Evolutionary conservation across 1,139 yeast species (phyloP).

Genomic region (Yamadazyma epiphylla): DNA sequence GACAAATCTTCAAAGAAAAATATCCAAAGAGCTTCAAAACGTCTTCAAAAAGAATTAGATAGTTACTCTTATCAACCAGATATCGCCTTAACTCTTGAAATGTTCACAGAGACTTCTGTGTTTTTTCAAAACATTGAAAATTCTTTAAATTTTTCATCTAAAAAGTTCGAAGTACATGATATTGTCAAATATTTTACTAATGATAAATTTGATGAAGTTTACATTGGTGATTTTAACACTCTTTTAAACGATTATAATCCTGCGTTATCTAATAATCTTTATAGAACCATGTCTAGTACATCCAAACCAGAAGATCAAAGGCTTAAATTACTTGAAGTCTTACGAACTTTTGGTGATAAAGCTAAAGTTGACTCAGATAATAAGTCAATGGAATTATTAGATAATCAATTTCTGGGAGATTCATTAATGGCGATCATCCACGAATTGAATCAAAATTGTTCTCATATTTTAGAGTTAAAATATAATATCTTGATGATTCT

Average conservation of each 20-base stretch:
- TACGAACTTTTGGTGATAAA: constrained; percentile 31
- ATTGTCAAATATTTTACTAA: constrained; percentile 19
- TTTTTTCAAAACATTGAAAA: constrained; percentile 20
- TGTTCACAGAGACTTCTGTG: constrained; percentile 22
- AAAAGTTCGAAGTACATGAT: constrained; percentile 11
- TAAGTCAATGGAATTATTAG: constrained; percentile 1
- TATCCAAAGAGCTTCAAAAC: constrained; percentile 34
- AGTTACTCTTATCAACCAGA: constrained; percentile 10
- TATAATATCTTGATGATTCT: constrained; percentile 37
- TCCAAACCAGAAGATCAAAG: constrained; percentile 22
- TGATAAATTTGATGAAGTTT: constrained; percentile 5
- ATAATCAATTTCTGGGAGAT: constrained; percentile 5
- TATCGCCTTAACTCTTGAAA: constrained; percentile 16
- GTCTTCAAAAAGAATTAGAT: constrained; percentile 28
- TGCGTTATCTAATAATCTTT: constrained; percentile 8
- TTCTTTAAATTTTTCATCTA: constrained; percentile 3
- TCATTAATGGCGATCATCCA: constrained; percentile 6
- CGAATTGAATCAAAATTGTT: constrained; percentile 7
- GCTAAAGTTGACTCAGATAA: constrained; percentile 3
- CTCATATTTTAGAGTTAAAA: constrained; percentile 25
- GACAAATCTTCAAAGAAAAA: constrained; percentile 19
- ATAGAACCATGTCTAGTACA: not conserved
- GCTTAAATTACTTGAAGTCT: constrained; percentile 33
- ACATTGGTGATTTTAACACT: constrained; percentile 22
- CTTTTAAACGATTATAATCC: constrained; percentile 23